Conservation (phyloP, 1,284 basidiomycete species). For the Ustanciosporium gigantosporum region DNA sequence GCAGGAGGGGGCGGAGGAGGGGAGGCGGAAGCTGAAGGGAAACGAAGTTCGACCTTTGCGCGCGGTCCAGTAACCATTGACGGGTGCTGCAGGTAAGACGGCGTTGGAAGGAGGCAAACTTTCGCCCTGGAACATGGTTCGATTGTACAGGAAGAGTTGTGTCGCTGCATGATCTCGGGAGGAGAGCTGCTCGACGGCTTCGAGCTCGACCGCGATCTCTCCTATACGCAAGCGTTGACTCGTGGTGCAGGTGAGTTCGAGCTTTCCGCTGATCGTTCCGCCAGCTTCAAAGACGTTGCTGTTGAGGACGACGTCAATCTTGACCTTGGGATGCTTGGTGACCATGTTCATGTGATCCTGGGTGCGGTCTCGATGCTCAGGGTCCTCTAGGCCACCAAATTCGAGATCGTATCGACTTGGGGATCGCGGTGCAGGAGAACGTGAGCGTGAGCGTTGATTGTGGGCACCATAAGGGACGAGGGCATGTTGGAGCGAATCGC, state of each 20-base stretch:
- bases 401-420: slow-evolving; percentile 35
- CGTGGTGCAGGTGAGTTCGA: slow-evolving; percentile 52
- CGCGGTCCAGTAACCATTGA: slow-evolving; percentile 52
- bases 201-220: slow-evolving; percentile 53
- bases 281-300: slow-evolving; percentile 50
- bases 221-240: slow-evolving; percentile 49
- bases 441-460: slow-evolving; percentile 12
- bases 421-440: slow-evolving; percentile 8
- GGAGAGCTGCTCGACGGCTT: slow-evolving; percentile 48
- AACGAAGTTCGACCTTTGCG: slow-evolving; percentile 54
- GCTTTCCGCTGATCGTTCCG: slow-evolving; percentile 41
- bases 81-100: slow-evolving; percentile 46
- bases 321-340: slow-evolving; percentile 53
- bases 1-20: slow-evolving; percentile 44
- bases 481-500: slow-evolving; percentile 20
- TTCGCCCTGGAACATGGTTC: slow-evolving; percentile 53
- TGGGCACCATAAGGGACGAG: slow-evolving; percentile 12
- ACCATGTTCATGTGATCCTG: slow-evolving; percentile 50
- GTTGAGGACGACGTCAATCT: slow-evolving; percentile 40
- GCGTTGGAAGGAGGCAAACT: slow-evolving; percentile 54
- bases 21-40: slow-evolving; percentile 50
- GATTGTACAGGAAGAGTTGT: slow-evolving; percentile 53
- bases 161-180: slow-evolving; percentile 53
- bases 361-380: slow-evolving; percentile 20
- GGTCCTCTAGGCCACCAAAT: slow-evolving; percentile 25